phyloP scores from a whole-genome alignment of 305 asterid species.

The Ilex paraguariensis region DNA sequence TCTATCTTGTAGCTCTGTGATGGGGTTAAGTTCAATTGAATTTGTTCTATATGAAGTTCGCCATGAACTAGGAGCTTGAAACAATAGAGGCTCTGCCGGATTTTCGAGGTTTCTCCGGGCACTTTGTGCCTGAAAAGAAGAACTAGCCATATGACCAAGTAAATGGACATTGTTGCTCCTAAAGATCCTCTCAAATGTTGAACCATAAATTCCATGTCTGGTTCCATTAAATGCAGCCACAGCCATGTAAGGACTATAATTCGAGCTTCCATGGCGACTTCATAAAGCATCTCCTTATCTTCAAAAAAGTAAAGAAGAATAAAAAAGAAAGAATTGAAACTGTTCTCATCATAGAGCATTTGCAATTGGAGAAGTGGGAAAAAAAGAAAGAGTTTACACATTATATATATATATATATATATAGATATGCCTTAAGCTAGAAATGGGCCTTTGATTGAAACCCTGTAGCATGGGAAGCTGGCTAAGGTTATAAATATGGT shows the following conservation, averaged over 20 bases:
- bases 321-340: not conserved
- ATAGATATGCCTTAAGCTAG: slow-evolving; percentile 42
- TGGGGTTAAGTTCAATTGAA: slow-evolving; percentile 16
- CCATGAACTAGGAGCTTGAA: slow-evolving; percentile 28
- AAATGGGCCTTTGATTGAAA: slow-evolving; percentile 41
- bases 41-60: slow-evolving; percentile 16
- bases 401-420: too few relatives aligned
- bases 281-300: slow-evolving; percentile 51
- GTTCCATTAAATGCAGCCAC: slow-evolving; percentile 16
- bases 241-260: slow-evolving; percentile 28
- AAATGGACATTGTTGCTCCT: slow-evolving; percentile 18
- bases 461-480: slow-evolving; percentile 65
- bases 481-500: slow-evolving; percentile 63
- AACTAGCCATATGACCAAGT: slow-evolving; percentile 13
- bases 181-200: slow-evolving; percentile 21
- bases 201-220: slow-evolving; percentile 26
- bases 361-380: not conserved
- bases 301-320: slow-evolving; percentile 1
- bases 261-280: slow-evolving; percentile 34
- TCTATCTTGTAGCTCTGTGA: slow-evolving; percentile 18
- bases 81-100: not conserved
- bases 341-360: not conserved
- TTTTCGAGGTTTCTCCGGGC: slow-evolving; percentile 21
- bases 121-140: slow-evolving; percentile 24
- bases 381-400: not conserved